These are phyloP conservation scores for Pezicula radicicola DNA, from an alignment of 2,329 filamentous ascomycete species.

Conservation along the genomic window DNA sequence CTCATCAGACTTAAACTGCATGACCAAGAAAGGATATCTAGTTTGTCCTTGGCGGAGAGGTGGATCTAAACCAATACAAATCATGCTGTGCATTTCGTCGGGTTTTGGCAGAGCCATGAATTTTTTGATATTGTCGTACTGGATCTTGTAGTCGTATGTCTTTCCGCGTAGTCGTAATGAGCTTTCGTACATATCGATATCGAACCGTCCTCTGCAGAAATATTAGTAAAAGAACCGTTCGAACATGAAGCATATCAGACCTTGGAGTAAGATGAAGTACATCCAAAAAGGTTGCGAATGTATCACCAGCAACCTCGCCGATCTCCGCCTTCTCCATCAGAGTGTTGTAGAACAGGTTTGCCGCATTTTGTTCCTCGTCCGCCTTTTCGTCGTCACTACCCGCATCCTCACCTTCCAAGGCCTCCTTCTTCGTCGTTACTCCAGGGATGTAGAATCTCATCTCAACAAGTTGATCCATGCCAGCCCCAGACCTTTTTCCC, in stretches of 20 bases:
- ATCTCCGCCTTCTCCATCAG: constrained; percentile 99
- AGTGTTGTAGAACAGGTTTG: constrained; percentile 96
- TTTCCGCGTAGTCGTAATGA: constrained; percentile 97
- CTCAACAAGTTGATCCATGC: constrained; percentile 90
- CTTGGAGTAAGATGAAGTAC: constrained; percentile 94
- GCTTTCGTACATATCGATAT: constrained; percentile 98
- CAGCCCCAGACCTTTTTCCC: constrained; percentile 86
- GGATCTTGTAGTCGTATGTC: constrained; percentile 99
- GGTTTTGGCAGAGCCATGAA: constrained; percentile 98
- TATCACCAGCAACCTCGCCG: constrained; percentile 97
- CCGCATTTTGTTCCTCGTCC: constrained; percentile 89
- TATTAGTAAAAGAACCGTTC: constrained; percentile 19
- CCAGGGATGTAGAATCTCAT: constrained; percentile 99
- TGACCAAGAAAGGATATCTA: constrained; percentile 95
- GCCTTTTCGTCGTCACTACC: constrained; percentile 56
- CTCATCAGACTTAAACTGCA: constrained; percentile 98
- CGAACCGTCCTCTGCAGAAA: constrained; percentile 82
- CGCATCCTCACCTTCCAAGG: constrained; percentile 61
- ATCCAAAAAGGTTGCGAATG: constrained; percentile 95
- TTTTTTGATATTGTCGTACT: constrained; percentile 97
- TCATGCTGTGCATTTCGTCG: constrained; percentile 94
- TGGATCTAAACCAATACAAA: constrained; percentile 91
- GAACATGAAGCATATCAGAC: constrained; percentile 40
- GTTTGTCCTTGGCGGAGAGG: constrained; percentile 96
- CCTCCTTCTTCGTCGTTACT: constrained; percentile 74